These are phyloP conservation scores for Entomortierella lignicola DNA, from an alignment of 192 early-diverging fungal genomes.

Conservation along the genomic window DNA sequence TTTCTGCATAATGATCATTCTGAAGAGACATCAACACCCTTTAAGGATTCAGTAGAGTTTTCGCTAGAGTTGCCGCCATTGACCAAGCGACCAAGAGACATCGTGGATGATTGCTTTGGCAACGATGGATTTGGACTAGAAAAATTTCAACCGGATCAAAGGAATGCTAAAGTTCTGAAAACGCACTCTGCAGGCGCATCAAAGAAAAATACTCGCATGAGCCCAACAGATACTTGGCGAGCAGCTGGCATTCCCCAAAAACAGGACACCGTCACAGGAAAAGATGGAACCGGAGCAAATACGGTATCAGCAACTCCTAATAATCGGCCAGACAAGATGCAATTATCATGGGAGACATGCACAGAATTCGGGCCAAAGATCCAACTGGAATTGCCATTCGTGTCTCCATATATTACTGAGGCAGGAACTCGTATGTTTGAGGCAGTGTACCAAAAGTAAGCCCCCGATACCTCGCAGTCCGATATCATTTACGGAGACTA, in stretches of 20 bases:
- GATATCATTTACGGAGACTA: not conserved
- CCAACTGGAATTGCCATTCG: not conserved
- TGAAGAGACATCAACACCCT: not conserved
- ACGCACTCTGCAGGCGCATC: not conserved
- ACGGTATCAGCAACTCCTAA: too few species aligned
- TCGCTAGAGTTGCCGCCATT: conserved; percentile 24
- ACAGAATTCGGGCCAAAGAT: conserved; percentile 5
- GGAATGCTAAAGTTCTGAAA: not conserved
- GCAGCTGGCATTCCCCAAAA: conserved; percentile 14
- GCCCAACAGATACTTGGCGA: not conserved
- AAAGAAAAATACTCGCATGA: not conserved
- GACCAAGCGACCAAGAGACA: conserved; percentile 35
- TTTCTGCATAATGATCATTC: not conserved
- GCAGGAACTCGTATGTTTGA: conserved; percentile 18
- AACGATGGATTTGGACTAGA: not conserved
- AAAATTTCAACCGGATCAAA: too few species aligned
- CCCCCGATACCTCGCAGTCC: not conserved
- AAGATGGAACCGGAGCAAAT: not conserved
- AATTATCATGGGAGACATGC: conserved; percentile 33
- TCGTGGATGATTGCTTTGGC: conserved; percentile 17
- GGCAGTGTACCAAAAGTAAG: conserved; percentile 30
- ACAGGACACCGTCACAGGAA: not conserved
- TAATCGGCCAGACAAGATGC: not conserved
- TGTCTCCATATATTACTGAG: conserved; percentile 34
- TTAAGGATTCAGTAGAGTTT: conserved; percentile 7